phyloP scores from a whole-genome alignment of 331 rosid genomes.

The Erythrophleum ivorense region DNA sequence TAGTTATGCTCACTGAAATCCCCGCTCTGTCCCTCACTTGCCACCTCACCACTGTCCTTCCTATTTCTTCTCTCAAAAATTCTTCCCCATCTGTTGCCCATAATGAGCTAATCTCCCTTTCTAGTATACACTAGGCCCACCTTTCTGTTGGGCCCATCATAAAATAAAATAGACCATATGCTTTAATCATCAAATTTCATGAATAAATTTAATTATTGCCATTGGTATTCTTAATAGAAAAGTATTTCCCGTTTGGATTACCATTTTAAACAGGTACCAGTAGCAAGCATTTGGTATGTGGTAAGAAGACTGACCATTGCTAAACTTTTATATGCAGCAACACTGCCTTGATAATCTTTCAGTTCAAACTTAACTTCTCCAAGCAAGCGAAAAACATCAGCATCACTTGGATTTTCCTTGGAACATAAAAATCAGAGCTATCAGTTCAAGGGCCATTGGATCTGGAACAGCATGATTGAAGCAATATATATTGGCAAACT shows the following conservation, averaged over 20 bases:
- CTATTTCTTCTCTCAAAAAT: too few species aligned
- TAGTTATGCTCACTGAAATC: too few species aligned
- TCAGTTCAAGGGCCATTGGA: conserved; percentile 20
- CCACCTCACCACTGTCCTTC: too few species aligned
- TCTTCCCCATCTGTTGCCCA: too few species aligned
- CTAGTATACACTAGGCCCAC: too few species aligned
- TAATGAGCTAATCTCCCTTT: too few species aligned
- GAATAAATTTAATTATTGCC: background rate
- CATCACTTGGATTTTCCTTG: conserved; percentile 79
- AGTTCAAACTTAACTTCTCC: conserved; percentile 85
- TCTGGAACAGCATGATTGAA: conserved; percentile 32
- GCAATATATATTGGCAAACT: conserved; percentile 1
- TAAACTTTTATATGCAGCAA: conserved; percentile 76
- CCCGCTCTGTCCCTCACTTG: too few species aligned
- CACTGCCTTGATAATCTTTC: conserved; percentile 83
- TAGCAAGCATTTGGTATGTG: conserved; percentile 34
- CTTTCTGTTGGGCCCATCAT: too few species aligned
- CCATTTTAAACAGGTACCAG: conserved; percentile 17
- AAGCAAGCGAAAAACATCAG: conserved; percentile 87
- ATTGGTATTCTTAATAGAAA: conserved; percentile 12
- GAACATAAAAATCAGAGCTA: conserved; percentile 27
- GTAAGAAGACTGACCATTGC: conserved; percentile 62
- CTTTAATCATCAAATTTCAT: conserved; percentile 22
- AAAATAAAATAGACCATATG: conserved; percentile 4
- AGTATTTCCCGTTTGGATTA: conserved; percentile 20